A percentile compares a stretch with the other conserved stretches of the same genome.
Evolutionary conservation across 2,329 filamentous ascomycete species (phyloP).

Genomic region (Acephala macrosclerotiorum): DNA sequence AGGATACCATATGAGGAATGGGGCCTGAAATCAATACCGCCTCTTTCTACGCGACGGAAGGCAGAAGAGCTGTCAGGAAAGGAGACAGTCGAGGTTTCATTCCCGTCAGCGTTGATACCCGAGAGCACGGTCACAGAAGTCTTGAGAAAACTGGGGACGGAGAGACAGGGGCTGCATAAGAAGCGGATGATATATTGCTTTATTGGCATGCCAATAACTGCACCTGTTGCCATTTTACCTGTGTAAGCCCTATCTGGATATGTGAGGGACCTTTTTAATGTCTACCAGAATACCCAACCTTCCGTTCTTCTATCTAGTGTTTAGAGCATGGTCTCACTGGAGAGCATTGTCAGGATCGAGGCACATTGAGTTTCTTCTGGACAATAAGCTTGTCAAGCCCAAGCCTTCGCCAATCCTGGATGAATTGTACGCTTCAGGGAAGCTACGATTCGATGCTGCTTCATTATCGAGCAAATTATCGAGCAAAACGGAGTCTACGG

Average conservation of each 20-base stretch:
- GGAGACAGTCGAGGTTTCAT: constrained; percentile 76
- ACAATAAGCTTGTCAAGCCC: constrained; percentile 73
- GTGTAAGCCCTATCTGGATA: constrained; percentile 64
- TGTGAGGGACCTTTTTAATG: constrained; percentile 9
- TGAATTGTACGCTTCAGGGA: constrained; percentile 65
- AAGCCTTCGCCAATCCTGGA: constrained; percentile 75
- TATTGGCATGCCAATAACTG: constrained; percentile 81
- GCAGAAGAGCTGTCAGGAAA: constrained; percentile 68
- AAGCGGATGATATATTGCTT: constrained; percentile 82
- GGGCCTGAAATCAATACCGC: constrained; percentile 93
- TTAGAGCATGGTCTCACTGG: constrained; percentile 92
- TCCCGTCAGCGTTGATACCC: constrained; percentile 75
- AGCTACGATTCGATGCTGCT: constrained; percentile 28
- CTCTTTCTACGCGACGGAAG: constrained; percentile 72
- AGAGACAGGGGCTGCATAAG: constrained; percentile 80
- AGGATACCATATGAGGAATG: constrained; percentile 97
- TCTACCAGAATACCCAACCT: constrained; percentile 82
- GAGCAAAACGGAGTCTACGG: constrained; percentile 16
- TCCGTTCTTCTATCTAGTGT: constrained; percentile 95
- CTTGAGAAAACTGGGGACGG: constrained; percentile 76
- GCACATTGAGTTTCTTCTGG: constrained; percentile 82
- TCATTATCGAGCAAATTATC: neutral
- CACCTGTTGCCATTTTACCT: constrained; percentile 84
- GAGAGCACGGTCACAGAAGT: constrained; percentile 67
- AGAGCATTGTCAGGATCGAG: constrained; percentile 84